A percentile compares a stretch with the other conserved stretches of the same genome.
These are phyloP conservation scores for Fomitopsis schrenkii DNA, from an alignment of 1,284 basidiomycete species.

Conservation along the genomic window DNA sequence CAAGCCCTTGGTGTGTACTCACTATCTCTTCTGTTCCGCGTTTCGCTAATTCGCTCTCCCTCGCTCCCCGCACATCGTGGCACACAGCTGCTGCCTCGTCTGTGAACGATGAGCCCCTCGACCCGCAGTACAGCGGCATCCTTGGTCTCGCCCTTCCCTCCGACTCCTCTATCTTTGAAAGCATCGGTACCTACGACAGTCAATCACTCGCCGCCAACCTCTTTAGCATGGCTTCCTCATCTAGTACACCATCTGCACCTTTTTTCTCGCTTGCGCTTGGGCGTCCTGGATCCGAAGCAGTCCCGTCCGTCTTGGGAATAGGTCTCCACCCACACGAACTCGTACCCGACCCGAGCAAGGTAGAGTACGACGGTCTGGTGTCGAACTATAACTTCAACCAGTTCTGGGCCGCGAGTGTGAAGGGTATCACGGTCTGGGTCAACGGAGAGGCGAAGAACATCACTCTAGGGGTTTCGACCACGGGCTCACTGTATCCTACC, in stretches of 20 bases:
- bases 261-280: conserved; percentile 67
- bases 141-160: conserved; percentile 70
- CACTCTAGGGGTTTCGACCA: conserved; percentile 27
- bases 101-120: conserved; percentile 52
- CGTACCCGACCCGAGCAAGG: conserved; percentile 45
- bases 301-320: conserved; percentile 60
- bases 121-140: conserved; percentile 52
- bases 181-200: conserved; percentile 49
- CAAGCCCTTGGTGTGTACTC: conserved; percentile 56
- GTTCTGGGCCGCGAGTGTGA: conserved; percentile 59
- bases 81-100: conserved; percentile 46
- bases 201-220: conserved; percentile 61
- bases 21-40: background rate
- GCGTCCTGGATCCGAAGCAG: conserved; percentile 53
- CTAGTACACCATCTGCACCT: conserved; percentile 46
- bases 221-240: conserved; percentile 53
- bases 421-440: conserved; percentile 57
- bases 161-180: conserved; percentile 54
- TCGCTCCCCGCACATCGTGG: background rate
- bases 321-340: conserved; percentile 56
- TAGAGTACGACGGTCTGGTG: conserved; percentile 47
- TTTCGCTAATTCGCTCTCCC: background rate
- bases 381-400: conserved; percentile 34
- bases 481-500: conserved; percentile 37
- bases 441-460: conserved; percentile 39